Percentiles rank a stretch among this genome's conserved stretches.
These are phyloP conservation scores for Daldinia sp. DNA, from an alignment of 2,329 filamentous ascomycete species.

Conservation along the genomic window DNA sequence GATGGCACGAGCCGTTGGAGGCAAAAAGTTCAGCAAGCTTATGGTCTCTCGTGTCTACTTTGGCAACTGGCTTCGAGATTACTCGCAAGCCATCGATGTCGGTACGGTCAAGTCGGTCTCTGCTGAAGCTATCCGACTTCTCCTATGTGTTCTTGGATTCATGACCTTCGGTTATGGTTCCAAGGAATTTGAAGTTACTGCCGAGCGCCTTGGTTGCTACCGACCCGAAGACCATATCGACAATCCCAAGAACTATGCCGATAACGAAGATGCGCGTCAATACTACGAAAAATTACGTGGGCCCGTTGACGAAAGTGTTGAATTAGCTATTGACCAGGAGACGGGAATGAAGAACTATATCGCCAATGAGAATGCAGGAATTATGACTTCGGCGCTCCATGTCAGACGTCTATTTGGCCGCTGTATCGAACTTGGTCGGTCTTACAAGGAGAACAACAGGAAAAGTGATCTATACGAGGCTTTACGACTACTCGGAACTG, in stretches of 20 bases:
- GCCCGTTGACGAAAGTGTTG: constrained; percentile 78
- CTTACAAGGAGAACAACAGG: constrained; percentile 70
- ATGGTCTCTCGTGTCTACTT: constrained; percentile 92
- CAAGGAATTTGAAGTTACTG: constrained; percentile 85
- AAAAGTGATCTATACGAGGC: constrained; percentile 87
- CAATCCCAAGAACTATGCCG: constrained; percentile 82
- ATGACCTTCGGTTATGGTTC: constrained; percentile 86
- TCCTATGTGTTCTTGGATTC: constrained; percentile 90
- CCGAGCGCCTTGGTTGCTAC: constrained; percentile 81
- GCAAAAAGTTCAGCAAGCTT: constrained; percentile 88
- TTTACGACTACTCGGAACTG: constrained; percentile 85
- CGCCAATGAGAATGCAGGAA: constrained; percentile 79
- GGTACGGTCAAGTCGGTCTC: constrained; percentile 91
- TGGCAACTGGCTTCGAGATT: constrained; percentile 93
- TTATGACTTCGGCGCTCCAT: constrained; percentile 83
- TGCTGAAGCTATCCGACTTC: constrained; percentile 86
- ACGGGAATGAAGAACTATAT: constrained; percentile 94
- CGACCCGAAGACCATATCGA: constrained; percentile 86
- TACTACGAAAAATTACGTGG: constrained; percentile 85
- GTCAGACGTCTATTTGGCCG: constrained; percentile 76
- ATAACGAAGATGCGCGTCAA: constrained; percentile 83
- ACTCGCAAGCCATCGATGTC: constrained; percentile 93
- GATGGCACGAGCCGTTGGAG: constrained; percentile 60
- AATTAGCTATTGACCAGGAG: constrained; percentile 78
- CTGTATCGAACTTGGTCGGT: constrained; percentile 81